Base-by-base conservation (phyloP, 2,329 filamentous ascomycete genomes). In the Xenosphaeropsis pyriputrescens region DNA sequence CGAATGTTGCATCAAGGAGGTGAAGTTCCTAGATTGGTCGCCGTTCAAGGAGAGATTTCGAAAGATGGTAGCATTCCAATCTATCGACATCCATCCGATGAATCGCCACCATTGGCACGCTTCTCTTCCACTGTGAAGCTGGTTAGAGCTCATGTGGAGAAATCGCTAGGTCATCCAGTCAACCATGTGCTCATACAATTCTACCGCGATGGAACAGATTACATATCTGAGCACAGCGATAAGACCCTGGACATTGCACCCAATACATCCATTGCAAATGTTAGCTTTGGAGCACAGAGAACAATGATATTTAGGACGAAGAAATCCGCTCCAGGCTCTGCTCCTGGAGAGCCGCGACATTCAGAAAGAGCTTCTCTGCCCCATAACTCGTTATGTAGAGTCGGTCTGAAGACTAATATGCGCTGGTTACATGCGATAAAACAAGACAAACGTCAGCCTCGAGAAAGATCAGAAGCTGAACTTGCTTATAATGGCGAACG, bases 161-260 rank as follows among this genome's bases (percentile, higher is more conserved):
- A 70, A 39, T 63, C 73, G 13, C 67, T 93, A 1, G 80, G 83
- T 0, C 91, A 96, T 50, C 63, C 72, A 1, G 60, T 98, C 32
- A 98, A 98, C 51, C 91, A 98, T 54, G 88, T 79, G 1, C 63
- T 98, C 35, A 93, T 98, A 34, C 91, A 98, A 53, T 72, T 86
- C 41, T 98, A 98, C 53, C 83, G 91, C n/a, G 70, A 72, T 47
- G 85, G 89, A 2, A 75, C 74, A 35, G 91, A 98, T 58, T 85
- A 85, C 54, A 98, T 98, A 44, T 91, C 85, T 1, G 91, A 98
- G 54, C 91, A 98, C 53, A 93, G 85, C 30, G 91, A 98, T 56
- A 98, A 98, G 61, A 94, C 89, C 0, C 65, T 98, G 17, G 91
- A 98, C 55, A 91, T 98, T 40, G 77, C 75, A 11, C 74, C 71